Evolutionary conservation across 2,329 filamentous ascomycete genomes (phyloP), one percentile per base, ranked within the genome.

Genomic region (Chaetomium globosum): DNA sequence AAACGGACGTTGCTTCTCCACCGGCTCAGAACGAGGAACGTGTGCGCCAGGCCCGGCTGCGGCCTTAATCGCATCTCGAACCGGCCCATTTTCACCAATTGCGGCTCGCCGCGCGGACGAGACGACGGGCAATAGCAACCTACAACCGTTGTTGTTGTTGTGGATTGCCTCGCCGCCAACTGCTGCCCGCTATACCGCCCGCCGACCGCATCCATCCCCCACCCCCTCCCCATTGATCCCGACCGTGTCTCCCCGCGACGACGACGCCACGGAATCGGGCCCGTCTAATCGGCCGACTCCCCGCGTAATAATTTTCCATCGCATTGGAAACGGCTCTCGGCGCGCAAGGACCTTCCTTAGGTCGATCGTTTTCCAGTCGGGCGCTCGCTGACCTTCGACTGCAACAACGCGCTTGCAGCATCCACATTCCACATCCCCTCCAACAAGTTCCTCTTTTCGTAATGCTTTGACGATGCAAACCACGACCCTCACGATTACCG

Each of bases 401-500:
- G 59, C 65, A 67, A 59, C 63, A 67, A 68, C 71, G 71, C 69
- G 69, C 65, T 67, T 68, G 69, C 64, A 63, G 60, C 49, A 59
- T 64, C 62, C 65, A 60, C 69, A 70, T 70, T 69, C 71, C 68
- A 61, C 65, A 9, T 51, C 61, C 53, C 43, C 65, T 49, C 52
- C 46, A 62, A 48, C 46, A 68, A 21, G 57, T 31, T 54, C 52
- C 51, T 48, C 56, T 26, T 57, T 56, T 60, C 64, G 67, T 72
- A 72, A 77, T 77, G 75, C 69, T 71, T 74, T 77, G 73, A 78
- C 75, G 73, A 78, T 78, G 76, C 76, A 69, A 76, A 76, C 71
- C 71, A 74, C 73, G 67, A 74, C 69, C 70, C 67, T 67, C 57
- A 69, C 74, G 73, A 76, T 66, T 66, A 70, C 69, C 72, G 70